phyloP scores from a whole-genome alignment of 352 stramenopile species.

The Phytophthora nicotianae region DNA sequence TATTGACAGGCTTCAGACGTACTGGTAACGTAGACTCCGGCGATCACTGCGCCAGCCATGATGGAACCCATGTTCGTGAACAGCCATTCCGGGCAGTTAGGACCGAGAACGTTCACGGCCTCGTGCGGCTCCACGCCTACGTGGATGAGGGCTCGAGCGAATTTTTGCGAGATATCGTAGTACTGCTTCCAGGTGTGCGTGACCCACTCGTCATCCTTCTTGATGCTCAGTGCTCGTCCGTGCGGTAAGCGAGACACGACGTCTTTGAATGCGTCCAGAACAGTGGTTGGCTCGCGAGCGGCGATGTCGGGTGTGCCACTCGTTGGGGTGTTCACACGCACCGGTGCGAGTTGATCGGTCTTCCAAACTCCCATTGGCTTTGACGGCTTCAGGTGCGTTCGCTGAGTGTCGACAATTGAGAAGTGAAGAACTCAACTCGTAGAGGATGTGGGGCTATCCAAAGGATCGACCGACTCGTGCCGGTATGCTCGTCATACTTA shows the following conservation, averaged over 20 bases:
- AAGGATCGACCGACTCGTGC: conserved; percentile 1
- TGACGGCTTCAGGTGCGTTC: background rate
- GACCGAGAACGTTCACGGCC: conserved; percentile 81
- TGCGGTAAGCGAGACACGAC: conserved; percentile 34
- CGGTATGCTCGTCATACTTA: conserved; percentile 1
- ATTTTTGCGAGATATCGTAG: conserved; percentile 63
- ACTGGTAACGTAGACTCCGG: conserved; percentile 89
- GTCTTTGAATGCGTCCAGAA: conserved; percentile 45
- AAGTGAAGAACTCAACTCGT: conserved; percentile 19
- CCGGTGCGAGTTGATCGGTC: conserved; percentile 25
- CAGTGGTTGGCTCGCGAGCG: conserved; percentile 40
- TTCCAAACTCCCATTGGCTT: conserved; percentile 29
- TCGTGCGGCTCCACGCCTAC: conserved; percentile 75
- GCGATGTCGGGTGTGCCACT: conserved; percentile 27
- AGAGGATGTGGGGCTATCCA: conserved; percentile 10
- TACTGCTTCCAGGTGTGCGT: conserved; percentile 78
- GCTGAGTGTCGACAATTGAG: conserved; percentile 6
- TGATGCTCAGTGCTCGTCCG: conserved; percentile 46
- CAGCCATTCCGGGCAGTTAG: conserved; percentile 89
- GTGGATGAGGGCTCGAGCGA: conserved; percentile 78
- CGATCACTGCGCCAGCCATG: conserved; percentile 75
- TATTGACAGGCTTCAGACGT: conserved; percentile 74
- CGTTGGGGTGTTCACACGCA: conserved; percentile 15
- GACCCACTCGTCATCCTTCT: conserved; percentile 52
- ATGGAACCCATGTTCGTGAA: conserved; percentile 82